Evolutionary conservation across 164 flowering plant genomes (phyloP), one percentile per base, ranked within the genome.

Genomic region (Paratinospora sagittata): DNA sequence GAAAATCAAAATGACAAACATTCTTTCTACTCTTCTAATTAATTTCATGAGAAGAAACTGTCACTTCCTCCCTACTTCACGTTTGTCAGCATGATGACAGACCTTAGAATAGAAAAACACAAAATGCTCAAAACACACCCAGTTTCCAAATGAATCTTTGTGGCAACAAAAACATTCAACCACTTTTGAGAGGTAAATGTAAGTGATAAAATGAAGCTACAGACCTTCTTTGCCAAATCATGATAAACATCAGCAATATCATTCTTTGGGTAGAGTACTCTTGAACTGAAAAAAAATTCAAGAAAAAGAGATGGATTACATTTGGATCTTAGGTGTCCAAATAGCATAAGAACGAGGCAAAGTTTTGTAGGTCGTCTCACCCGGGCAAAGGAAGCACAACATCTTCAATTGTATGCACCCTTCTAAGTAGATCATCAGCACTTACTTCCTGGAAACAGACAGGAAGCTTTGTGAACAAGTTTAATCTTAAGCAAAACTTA

Each of bases 321-420:
- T 39, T 49, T 52, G 39, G 49, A 70, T 12, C 17, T 27, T 8
- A 41, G 24, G 19, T 55, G 14, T 58, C 73, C 6, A 9, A 16
- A 47, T 62, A 12, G 26, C 24, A 27, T 47, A 2, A 16, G 17
- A 37, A 52, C 19, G 1, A 65, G 58, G 63, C 26, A 43, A 71
- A 33, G 27, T 3, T 47, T n/a, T 49, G 2, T 36, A 63, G n/a
- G 34, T 37, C 30, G 61, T 26, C 85, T 81, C 75, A 90, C 97
- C 98, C 97, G 74, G 97, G 97, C 80, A 92, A 76, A 70, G 98
- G 98, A 78, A 95, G 98, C 75, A 92, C 77, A 65, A 95, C 81
- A 80, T 95, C 97, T 14, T 89, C 86, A 80, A 86, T 66, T 21
- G 87, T 75, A 70, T 90, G 90, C 19, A 65, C 82, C 61, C 89